These are phyloP conservation scores for Oryza officinalis DNA, from an alignment of 176 grass and related monocot species.

Conservation along the genomic window DNA sequence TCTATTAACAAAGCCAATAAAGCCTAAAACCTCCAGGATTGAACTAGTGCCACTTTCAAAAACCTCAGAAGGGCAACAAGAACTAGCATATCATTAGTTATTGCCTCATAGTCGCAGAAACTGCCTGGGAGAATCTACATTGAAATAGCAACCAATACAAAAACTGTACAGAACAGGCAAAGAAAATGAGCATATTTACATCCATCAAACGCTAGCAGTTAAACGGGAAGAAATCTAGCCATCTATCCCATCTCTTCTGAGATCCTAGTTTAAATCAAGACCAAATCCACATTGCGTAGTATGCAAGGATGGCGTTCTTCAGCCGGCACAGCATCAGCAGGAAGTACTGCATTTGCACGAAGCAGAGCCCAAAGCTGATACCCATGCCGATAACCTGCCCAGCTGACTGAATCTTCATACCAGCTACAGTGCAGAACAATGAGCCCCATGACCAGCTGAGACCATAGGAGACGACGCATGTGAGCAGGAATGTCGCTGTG, in stretches of 20 bases:
- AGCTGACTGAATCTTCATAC: constrained; percentile 22
- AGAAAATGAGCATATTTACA: constrained; percentile 27
- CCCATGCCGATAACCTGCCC: constrained; percentile 26
- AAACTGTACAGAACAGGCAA: background rate
- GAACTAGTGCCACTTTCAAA: too few relatives aligned
- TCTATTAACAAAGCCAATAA: too few relatives aligned
- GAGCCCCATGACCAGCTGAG: constrained; percentile 64
- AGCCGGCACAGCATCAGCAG: constrained; percentile 52
- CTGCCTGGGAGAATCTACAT: background rate
- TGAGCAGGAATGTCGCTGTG: constrained; percentile 29
- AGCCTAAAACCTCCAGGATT: too few relatives aligned
- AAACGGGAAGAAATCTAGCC: background rate
- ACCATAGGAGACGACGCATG: constrained; percentile 41
- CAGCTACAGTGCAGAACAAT: constrained; percentile 30
- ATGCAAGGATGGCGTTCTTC: constrained; percentile 38
- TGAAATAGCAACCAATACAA: background rate
- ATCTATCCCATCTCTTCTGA: background rate
- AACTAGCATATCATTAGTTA: background rate
- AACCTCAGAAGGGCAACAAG: too few relatives aligned
- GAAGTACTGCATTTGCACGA: constrained; percentile 54
- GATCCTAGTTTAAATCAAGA: constrained; percentile 22
- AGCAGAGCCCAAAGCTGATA: constrained; percentile 36
- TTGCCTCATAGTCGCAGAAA: background rate
- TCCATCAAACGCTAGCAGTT: constrained; percentile 12
- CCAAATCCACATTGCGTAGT: constrained; percentile 60